Percentiles rank a stretch among this genome's conserved stretches.
phyloP scores from a whole-genome alignment of 225 moss, liverwort and hornwort genomes.

The Ulota crispa region DNA sequence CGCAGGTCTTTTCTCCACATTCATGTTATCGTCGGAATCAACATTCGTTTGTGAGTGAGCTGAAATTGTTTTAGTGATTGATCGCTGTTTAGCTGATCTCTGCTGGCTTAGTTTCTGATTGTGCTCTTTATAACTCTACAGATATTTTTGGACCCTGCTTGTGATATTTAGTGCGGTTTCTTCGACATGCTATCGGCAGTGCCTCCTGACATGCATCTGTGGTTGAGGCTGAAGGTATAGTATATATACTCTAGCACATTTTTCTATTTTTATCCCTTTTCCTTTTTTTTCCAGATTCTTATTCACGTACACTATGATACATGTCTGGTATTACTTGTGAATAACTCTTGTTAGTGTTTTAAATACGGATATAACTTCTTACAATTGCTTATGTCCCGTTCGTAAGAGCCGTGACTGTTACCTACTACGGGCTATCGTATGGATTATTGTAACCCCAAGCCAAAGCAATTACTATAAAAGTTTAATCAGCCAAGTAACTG shows the following conservation, averaged over 20 bases:
- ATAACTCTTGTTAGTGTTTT: too few relatives aligned
- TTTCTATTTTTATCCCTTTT: background rate
- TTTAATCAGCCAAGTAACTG: too few relatives aligned
- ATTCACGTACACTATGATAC: too few relatives aligned
- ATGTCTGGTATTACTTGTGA: too few relatives aligned
- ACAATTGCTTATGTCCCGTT: too few relatives aligned
- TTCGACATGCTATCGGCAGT: constrained; percentile 28
- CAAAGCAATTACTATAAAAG: too few relatives aligned
- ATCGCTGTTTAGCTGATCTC: background rate
- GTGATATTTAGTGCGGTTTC: constrained; percentile 25
- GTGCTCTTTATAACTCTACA: constrained; percentile 12
- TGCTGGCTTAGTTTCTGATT: background rate
- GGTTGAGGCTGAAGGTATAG: constrained; percentile 32
- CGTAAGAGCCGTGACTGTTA: too few relatives aligned
- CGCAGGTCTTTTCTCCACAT: constrained; percentile 40
- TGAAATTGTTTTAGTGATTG: background rate
- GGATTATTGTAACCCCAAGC: too few relatives aligned
- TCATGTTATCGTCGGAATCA: background rate
- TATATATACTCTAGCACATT: background rate
- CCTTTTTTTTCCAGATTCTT: too few relatives aligned
- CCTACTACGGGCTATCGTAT: too few relatives aligned
- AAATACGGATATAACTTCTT: too few relatives aligned
- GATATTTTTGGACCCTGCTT: constrained; percentile 34
- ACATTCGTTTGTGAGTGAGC: background rate
- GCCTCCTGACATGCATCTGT: constrained; percentile 18